phyloP scores from a whole-genome alignment of 176 grass and related monocot genomes.

The Hyparrhenia diplandra region DNA sequence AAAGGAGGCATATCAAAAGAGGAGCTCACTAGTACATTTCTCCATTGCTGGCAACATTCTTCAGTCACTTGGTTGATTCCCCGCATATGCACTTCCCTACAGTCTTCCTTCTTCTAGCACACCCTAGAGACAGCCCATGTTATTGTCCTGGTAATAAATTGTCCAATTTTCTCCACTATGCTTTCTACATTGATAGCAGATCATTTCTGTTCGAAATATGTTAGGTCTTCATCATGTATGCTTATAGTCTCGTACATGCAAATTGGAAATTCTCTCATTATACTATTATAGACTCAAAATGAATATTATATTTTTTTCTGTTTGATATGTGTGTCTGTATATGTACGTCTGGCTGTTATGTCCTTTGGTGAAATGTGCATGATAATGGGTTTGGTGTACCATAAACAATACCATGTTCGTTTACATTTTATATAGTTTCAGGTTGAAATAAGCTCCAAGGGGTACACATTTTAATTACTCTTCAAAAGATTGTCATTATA shows the following conservation, averaged over 20 bases:
- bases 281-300: neutral
- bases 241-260: neutral
- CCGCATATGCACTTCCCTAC: conserved; percentile 23
- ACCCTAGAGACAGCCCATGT: conserved; percentile 29
- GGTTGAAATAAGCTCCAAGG: neutral
- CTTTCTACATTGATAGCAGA: conserved; percentile 8
- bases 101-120: conserved; percentile 28
- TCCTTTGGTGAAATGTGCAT: conserved; percentile 1
- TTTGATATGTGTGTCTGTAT: neutral
- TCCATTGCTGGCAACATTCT: conserved; percentile 41
- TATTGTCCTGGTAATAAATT: conserved; percentile 22
- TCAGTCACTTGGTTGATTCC: conserved; percentile 30
- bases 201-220: neutral
- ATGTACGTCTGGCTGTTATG: neutral
- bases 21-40: conserved; percentile 26
- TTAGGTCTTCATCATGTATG: neutral
- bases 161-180: neutral
- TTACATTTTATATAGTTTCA: neutral
- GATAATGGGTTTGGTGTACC: neutral
- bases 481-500: neutral
- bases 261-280: neutral
- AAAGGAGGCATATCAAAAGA: conserved; percentile 38
- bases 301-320: neutral
- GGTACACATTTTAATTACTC: neutral
- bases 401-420: neutral